phyloP scores from a whole-genome alignment of 2,329 filamentous ascomycete genomes.

The Dactylellina leptospora region DNA sequence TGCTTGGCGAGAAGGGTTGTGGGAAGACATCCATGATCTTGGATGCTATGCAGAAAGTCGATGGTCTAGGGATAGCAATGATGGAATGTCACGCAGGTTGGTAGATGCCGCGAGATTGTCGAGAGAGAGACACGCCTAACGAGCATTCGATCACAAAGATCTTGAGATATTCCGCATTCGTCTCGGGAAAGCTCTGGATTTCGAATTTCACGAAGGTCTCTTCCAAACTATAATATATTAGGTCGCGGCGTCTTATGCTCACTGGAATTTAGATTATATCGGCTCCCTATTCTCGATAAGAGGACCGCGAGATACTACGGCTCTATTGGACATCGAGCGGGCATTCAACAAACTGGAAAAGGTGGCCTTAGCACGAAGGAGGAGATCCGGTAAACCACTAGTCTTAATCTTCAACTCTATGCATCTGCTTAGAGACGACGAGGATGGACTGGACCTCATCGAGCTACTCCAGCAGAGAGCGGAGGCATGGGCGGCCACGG shows the following conservation, averaged over 20 bases:
- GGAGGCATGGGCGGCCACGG: conserved; percentile 93
- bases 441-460: conserved; percentile 89
- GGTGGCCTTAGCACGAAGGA: conserved; percentile 78
- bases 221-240: neutral
- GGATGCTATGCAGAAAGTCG: conserved; percentile 90
- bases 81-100: conserved; percentile 83
- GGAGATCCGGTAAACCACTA: conserved; percentile 70
- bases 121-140: neutral
- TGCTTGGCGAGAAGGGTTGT: conserved; percentile 73
- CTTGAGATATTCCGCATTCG: conserved; percentile 93
- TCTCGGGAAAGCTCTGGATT: conserved; percentile 91
- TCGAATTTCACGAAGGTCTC: conserved; percentile 71
- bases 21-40: conserved; percentile 97
- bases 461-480: conserved; percentile 95
- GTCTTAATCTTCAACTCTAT: conserved; percentile 95
- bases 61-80: conserved; percentile 90
- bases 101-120: neutral
- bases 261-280: conserved; percentile 90
- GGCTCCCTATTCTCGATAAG: conserved; percentile 94
- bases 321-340: conserved; percentile 91
- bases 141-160: conserved; percentile 63
- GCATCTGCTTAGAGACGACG: conserved; percentile 88
- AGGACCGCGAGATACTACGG: conserved; percentile 88
- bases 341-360: conserved; percentile 99
- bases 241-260: neutral